phyloP scores from a whole-genome alignment of 2,329 filamentous ascomycete genomes.

The Phaeophleospora eucalypticola region DNA sequence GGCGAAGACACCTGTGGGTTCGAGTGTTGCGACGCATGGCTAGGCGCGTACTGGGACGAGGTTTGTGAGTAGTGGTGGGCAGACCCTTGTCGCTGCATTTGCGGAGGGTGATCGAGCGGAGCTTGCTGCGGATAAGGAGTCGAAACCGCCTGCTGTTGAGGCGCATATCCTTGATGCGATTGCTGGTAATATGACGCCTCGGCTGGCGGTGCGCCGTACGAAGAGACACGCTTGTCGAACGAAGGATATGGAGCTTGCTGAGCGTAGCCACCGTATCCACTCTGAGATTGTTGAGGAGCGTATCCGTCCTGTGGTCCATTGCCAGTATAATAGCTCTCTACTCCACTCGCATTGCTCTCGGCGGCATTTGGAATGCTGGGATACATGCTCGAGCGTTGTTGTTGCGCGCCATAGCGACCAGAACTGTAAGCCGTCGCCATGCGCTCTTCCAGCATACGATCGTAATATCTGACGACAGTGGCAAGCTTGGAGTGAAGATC shows the following conservation, averaged over 20 bases:
- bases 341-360: slow-evolving; percentile 46
- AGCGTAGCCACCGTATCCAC: slow-evolving; percentile 44
- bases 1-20: slow-evolving; percentile 26
- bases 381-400: slow-evolving; percentile 59
- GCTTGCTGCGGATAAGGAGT: slow-evolving; percentile 28
- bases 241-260: slow-evolving; percentile 35
- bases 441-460: slow-evolving; percentile 94
- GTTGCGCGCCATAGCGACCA: slow-evolving; percentile 47
- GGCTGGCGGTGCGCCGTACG: slow-evolving; percentile 26
- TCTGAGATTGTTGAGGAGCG: slow-evolving; percentile 42
- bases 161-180: slow-evolving; percentile 34
- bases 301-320: slow-evolving; percentile 53
- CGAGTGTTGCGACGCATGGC: slow-evolving; percentile 29
- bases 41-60: slow-evolving; percentile 34
- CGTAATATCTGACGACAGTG: slow-evolving; percentile 94
- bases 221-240: slow-evolving; percentile 26
- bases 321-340: slow-evolving; percentile 79
- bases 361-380: slow-evolving; percentile 61
- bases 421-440: slow-evolving; percentile 89
- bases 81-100: slow-evolving; percentile 28
- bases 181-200: slow-evolving; percentile 29
- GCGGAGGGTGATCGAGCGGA: slow-evolving; percentile 11
- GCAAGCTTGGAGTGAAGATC: slow-evolving; percentile 94
- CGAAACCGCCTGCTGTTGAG: slow-evolving; percentile 32
- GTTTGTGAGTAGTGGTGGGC: slow-evolving; percentile 30